A percentile compares a stretch with the other conserved stretches of the same genome.
These are phyloP conservation scores for Colletotrichum sublineola DNA, from an alignment of 2,329 filamentous ascomycete species.

Conservation along the genomic window DNA sequence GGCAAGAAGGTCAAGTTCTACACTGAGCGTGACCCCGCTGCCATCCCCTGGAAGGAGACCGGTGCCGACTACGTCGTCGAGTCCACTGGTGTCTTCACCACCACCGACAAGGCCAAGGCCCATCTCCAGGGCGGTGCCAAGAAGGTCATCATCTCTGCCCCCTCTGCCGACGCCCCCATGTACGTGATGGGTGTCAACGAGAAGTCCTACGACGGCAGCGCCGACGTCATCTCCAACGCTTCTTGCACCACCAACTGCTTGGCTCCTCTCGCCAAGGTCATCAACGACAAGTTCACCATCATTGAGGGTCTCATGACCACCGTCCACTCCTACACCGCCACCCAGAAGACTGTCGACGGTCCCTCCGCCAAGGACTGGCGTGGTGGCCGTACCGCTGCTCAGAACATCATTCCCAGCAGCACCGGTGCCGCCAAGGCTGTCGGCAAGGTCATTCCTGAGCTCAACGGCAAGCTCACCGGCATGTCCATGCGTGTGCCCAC, in stretches of 20 bases:
- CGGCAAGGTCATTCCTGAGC: constrained; percentile 97
- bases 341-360: constrained; percentile 99
- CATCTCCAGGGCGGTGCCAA: constrained; percentile 98
- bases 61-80: constrained; percentile 95
- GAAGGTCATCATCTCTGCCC: constrained; percentile 96
- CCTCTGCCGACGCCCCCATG: constrained; percentile 97
- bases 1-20: constrained; percentile 97
- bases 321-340: constrained; percentile 99
- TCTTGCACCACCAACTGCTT: constrained; percentile 99
- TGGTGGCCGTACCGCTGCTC: constrained; percentile 97
- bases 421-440: constrained; percentile 99
- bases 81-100: constrained; percentile 99
- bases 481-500: constrained; percentile 99
- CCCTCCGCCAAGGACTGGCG: constrained; percentile 99
- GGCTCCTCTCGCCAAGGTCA: constrained; percentile 98
- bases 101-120: constrained; percentile 92
- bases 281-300: constrained; percentile 98
- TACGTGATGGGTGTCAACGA: constrained; percentile 99
- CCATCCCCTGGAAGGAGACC: constrained; percentile 90
- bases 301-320: constrained; percentile 99
- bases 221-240: constrained; percentile 97
- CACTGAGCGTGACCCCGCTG: constrained; percentile 88
- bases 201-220: constrained; percentile 89
- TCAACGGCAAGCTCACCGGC: constrained; percentile 99
- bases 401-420: constrained; percentile 99